phyloP scores from a whole-genome alignment of 805 yeast genomes.

The Maudiozyma serrabonitensis region DNA sequence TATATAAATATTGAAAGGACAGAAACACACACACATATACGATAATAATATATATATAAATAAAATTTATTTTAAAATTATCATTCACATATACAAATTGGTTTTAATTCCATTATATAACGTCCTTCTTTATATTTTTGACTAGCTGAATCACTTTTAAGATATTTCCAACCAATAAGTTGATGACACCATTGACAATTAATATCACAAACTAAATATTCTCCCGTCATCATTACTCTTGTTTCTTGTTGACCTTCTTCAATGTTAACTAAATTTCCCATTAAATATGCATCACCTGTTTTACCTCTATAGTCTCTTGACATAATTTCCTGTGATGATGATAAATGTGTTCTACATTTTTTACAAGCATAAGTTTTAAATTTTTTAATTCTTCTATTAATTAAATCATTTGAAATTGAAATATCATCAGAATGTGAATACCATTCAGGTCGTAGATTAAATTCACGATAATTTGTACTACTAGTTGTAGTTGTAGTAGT shows the following conservation, averaged over 20 bases:
- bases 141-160: constrained; percentile 34
- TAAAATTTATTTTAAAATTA: neutral
- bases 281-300: constrained; percentile 49
- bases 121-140: constrained; percentile 56
- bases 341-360: constrained; percentile 26
- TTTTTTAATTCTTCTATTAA: neutral
- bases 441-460: no score
- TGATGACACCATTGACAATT: constrained; percentile 45
- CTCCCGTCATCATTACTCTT: constrained; percentile 52
- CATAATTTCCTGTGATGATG: constrained; percentile 24
- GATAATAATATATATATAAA: neutral
- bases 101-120: constrained; percentile 41
- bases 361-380: constrained; percentile 26
- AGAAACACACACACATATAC: neutral
- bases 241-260: constrained; percentile 30
- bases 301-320: constrained; percentile 42
- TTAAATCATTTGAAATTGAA: no score
- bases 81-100: constrained; percentile 15
- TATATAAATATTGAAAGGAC: neutral
- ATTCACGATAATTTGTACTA: neutral
- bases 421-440: no score
- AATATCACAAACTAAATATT: constrained; percentile 47
- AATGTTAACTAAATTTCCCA: constrained; percentile 41
- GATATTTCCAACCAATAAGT: constrained; percentile 58
- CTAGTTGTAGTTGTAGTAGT: no score